Conservation (phyloP, 2,329 filamentous ascomycete species). For the Fusarium annulatum region DNA sequence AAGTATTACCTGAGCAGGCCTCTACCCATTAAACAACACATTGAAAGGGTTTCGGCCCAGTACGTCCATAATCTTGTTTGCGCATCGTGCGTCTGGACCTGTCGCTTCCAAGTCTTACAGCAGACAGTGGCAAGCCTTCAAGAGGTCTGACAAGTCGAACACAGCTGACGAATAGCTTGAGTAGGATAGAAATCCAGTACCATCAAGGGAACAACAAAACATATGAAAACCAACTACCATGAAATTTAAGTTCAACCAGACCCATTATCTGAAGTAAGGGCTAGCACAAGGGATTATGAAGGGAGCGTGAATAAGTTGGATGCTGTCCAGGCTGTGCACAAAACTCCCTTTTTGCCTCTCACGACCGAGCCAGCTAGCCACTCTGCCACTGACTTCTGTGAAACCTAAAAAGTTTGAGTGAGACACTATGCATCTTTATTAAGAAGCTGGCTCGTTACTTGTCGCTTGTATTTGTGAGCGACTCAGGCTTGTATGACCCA, state of each 20-base stretch:
- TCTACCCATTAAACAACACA: background rate
- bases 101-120: slow-evolving; percentile 29
- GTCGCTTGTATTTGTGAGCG: slow-evolving; percentile 13
- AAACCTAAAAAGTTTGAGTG: slow-evolving; percentile 4
- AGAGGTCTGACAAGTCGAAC: slow-evolving; percentile 6
- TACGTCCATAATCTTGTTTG: background rate
- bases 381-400: background rate
- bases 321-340: slow-evolving; percentile 7
- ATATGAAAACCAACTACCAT: background rate
- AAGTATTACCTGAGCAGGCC: background rate
- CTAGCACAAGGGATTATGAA: slow-evolving; percentile 18
- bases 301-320: slow-evolving; percentile 6
- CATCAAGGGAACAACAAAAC: background rate
- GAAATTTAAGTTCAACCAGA: background rate
- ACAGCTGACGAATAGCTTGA: background rate
- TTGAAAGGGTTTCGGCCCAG: background rate
- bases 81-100: background rate
- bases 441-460: background rate
- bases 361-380: background rate
- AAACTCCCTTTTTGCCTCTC: slow-evolving; percentile 22
- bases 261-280: slow-evolving; percentile 16
- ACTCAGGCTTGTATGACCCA: slow-evolving; percentile 28
- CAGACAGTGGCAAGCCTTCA: slow-evolving; percentile 28
- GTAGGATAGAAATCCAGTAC: slow-evolving; percentile 8
- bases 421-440: slow-evolving; percentile 32